Percentiles rank a stretch among this genome's conserved stretches.
Evolutionary conservation across 2,329 filamentous ascomycete species (phyloP).

Genomic region (Botrytis squamosa): DNA sequence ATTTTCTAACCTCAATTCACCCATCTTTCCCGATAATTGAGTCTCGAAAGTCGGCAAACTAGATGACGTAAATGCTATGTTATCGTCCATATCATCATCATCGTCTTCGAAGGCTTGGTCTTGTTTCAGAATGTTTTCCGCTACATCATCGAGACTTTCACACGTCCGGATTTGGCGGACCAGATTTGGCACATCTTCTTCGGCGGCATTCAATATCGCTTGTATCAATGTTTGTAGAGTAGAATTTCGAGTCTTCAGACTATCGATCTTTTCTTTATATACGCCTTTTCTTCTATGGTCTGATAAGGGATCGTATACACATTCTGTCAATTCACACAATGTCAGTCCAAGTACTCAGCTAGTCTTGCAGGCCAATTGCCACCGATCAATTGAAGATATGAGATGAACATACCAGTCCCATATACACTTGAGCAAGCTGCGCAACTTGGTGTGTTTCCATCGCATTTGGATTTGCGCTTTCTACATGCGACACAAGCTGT

Average conservation of each 20-base stretch:
- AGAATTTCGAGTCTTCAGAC: slow-evolving; percentile 79
- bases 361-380: background rate
- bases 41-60: slow-evolving; percentile 56
- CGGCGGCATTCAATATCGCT: slow-evolving; percentile 85
- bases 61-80: slow-evolving; percentile 44
- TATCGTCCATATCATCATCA: slow-evolving; percentile 46
- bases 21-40: slow-evolving; percentile 89
- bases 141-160: slow-evolving; percentile 51
- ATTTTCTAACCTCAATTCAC: slow-evolving; percentile 81
- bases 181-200: slow-evolving; percentile 78
- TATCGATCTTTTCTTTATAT: slow-evolving; percentile 91
- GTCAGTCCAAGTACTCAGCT: slow-evolving; percentile 12
- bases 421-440: slow-evolving; percentile 97
- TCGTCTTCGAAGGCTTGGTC: slow-evolving; percentile 39
- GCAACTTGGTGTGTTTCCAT: slow-evolving; percentile 86
- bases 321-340: slow-evolving; percentile 49
- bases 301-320: slow-evolving; percentile 92
- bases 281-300: slow-evolving; percentile 96
- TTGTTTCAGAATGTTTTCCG: slow-evolving; percentile 38
- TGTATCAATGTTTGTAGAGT: slow-evolving; percentile 92
- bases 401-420: slow-evolving; percentile 52
- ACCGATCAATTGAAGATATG: background rate
- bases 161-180: slow-evolving; percentile 87
- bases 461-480: slow-evolving; percentile 82
- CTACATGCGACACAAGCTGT: slow-evolving; percentile 82